phyloP scores from a whole-genome alignment of 169 alveolate genomes.

The Miamiensis avidus region DNA sequence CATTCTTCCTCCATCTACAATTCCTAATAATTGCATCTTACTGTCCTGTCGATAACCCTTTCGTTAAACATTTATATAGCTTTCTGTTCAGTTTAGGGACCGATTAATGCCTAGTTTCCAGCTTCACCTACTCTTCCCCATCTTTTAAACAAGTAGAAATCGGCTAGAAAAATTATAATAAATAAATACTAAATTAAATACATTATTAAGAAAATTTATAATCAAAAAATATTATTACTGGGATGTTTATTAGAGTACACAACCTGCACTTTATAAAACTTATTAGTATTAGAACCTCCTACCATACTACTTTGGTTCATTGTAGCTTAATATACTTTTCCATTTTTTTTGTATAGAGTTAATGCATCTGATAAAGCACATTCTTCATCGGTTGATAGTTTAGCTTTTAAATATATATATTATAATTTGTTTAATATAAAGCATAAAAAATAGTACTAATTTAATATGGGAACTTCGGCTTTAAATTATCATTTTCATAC shows the following conservation, averaged over 20 bases:
- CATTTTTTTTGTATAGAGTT: background rate
- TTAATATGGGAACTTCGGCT: background rate
- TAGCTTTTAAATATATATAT: background rate
- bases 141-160: slow-evolving; percentile 64
- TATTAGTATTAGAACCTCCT: background rate
- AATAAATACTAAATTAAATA: too few species aligned
- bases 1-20: slow-evolving; percentile 61
- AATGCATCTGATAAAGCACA: background rate
- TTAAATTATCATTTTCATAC: background rate
- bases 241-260: background rate
- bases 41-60: slow-evolving; percentile 62
- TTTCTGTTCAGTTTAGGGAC: slow-evolving; percentile 47
- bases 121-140: slow-evolving; percentile 87
- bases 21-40: slow-evolving; percentile 65
- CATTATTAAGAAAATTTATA: too few species aligned
- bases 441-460: background rate
- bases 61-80: slow-evolving; percentile 50
- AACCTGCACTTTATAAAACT: background rate
- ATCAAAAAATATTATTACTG: background rate
- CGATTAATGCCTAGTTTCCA: slow-evolving; percentile 58
- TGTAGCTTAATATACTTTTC: background rate
- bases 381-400: background rate
- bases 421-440: too few species aligned
- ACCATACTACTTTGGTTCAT: background rate
- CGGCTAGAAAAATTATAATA: background rate